Evolutionary conservation across 1,284 basidiomycete species (phyloP).

Genomic region (Cryptococcus sp.): DNA sequence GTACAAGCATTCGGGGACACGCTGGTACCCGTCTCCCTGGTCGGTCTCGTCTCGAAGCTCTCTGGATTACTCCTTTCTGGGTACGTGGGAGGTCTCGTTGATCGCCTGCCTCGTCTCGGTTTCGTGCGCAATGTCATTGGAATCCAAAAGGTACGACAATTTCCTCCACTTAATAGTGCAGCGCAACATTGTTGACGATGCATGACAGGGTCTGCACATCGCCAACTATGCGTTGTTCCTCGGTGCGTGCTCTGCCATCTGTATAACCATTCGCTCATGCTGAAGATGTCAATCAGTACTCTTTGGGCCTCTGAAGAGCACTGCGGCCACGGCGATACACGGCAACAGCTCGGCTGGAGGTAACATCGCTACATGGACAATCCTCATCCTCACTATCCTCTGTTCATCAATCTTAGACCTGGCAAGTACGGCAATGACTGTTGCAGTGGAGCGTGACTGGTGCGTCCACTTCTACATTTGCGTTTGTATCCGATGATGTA

Average conservation of each 20-base stretch:
- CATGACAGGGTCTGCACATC: constrained; percentile 34
- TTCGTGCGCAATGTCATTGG: constrained; percentile 50
- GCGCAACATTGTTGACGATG: too few relatives aligned
- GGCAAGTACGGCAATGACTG: constrained; percentile 53
- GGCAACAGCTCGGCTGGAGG: constrained; percentile 2
- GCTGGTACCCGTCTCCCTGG: constrained; percentile 55
- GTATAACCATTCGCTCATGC: not conserved
- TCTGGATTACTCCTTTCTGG: constrained; percentile 50
- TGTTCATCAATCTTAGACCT: constrained; percentile 47
- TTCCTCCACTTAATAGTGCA: too few relatives aligned
- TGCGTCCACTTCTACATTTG: constrained; percentile 7
- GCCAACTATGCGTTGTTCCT: constrained; percentile 50
- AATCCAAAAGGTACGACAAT: constrained; percentile 49
- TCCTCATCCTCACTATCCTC: constrained; percentile 49
- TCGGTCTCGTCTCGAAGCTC: constrained; percentile 54
- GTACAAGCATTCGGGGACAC: constrained; percentile 46
- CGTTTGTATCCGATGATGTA: too few relatives aligned
- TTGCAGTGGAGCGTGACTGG: constrained; percentile 58
- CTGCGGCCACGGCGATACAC: constrained; percentile 30
- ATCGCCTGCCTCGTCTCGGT: constrained; percentile 29
- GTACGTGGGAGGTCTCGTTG: constrained; percentile 53
- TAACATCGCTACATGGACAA: constrained; percentile 21
- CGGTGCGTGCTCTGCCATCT: constrained; percentile 14
- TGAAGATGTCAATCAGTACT: constrained; percentile 25
- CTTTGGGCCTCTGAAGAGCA: constrained; percentile 36